These are phyloP conservation scores for Eragrostis tef DNA, from an alignment of 202 grass and related monocot species.

Conservation along the genomic window DNA sequence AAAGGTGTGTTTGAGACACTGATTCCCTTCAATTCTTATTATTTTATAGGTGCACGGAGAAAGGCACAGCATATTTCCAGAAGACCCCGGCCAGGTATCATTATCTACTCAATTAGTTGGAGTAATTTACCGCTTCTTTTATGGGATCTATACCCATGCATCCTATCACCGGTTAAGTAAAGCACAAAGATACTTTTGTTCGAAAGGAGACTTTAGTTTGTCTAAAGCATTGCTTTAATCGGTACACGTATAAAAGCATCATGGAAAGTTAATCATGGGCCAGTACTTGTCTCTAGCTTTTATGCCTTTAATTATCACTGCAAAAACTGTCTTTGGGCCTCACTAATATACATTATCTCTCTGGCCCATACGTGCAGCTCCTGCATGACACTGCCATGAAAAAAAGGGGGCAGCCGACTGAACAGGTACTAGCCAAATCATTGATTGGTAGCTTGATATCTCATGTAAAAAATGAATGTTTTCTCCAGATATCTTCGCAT, in stretches of 20 bases:
- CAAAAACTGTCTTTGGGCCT: constrained; percentile 44
- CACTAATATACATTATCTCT: constrained; percentile 42
- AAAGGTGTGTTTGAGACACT: constrained; percentile 21
- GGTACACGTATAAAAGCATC: constrained; percentile 52
- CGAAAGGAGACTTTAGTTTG: constrained; percentile 51
- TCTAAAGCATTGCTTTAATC: constrained; percentile 51
- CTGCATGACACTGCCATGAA: constrained; percentile 45
- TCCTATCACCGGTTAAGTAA: constrained; percentile 47
- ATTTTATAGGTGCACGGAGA: constrained; percentile 52
- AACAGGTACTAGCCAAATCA: constrained; percentile 41
- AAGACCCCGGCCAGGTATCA: constrained; percentile 76
- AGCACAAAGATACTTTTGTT: constrained; percentile 56
- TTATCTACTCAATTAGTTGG: constrained; percentile 51
- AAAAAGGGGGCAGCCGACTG: constrained; percentile 41
- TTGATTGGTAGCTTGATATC: not conserved
- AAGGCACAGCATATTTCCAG: constrained; percentile 61
- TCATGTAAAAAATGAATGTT: constrained; percentile 25
- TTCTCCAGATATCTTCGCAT: not conserved
- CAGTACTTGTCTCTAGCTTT: constrained; percentile 60
- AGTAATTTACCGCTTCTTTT: constrained; percentile 18
- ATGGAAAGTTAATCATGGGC: constrained; percentile 63
- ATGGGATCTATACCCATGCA: constrained; percentile 56
- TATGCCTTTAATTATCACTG: constrained; percentile 53
- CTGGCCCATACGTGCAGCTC: constrained; percentile 49
- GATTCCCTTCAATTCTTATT: constrained; percentile 39